Evolutionary conservation across 176 grass and related monocot genomes (phyloP).

Genomic region (Rhynchospora pubera): DNA sequence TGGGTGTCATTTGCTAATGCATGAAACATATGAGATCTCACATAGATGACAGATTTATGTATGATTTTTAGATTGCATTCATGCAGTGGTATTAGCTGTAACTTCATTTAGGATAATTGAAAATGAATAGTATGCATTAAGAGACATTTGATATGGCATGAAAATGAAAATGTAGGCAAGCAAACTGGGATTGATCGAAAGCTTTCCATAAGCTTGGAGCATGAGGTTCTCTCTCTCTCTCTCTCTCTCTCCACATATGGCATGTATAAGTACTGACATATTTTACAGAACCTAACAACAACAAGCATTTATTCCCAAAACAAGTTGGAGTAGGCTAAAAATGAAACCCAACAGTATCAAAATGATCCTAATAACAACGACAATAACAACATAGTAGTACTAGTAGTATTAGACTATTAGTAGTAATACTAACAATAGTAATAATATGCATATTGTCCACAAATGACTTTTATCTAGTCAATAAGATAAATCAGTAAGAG

Average conservation of each 20-base stretch:
- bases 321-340: too few species aligned
- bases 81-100: neutral
- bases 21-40: neutral
- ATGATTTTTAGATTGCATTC: neutral
- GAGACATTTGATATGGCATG: neutral
- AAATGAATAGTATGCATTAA: neutral
- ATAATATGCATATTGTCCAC: too few species aligned
- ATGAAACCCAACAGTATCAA: too few species aligned
- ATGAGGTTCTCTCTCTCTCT: conserved; percentile 35
- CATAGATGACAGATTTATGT: neutral
- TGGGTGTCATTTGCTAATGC: neutral
- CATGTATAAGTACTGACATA: too few species aligned
- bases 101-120: neutral
- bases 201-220: conserved; percentile 90
- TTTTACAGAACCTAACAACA: too few species aligned
- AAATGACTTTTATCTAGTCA: neutral
- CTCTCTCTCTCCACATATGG: neutral
- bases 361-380: too few species aligned
- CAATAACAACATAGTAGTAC: too few species aligned
- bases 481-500: too few species aligned
- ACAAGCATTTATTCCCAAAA: too few species aligned
- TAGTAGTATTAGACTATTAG: too few species aligned
- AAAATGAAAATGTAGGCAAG: conserved; percentile 53
- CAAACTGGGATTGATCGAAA: conserved; percentile 69
- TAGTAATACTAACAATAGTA: too few species aligned